Percentiles rank a stretch among this genome's conserved stretches.
Evolutionary conservation across 805 yeast species (phyloP).

Genomic region (Nematodospora valgi): DNA sequence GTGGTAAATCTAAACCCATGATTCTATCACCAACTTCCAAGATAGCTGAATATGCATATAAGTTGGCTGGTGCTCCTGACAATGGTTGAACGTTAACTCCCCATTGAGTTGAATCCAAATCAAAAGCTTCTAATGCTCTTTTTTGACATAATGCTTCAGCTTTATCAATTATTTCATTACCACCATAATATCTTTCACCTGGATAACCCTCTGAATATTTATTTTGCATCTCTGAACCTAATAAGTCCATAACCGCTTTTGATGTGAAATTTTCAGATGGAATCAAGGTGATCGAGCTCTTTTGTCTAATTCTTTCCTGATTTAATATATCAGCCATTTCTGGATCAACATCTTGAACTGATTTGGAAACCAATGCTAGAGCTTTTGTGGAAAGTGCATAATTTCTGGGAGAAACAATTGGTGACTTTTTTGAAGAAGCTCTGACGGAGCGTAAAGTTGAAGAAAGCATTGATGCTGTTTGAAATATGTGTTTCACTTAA

Average conservation of each 20-base stretch:
- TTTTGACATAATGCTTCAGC: slow-evolving; percentile 90
- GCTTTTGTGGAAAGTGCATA: slow-evolving; percentile 66
- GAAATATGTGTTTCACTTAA: slow-evolving; percentile 7
- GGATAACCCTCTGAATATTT: slow-evolving; percentile 99
- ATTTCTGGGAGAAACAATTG: slow-evolving; percentile 15
- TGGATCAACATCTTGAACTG: slow-evolving; percentile 69
- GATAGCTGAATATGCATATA: slow-evolving; percentile 93
- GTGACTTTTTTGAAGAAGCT: slow-evolving; percentile 13
- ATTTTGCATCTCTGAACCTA: slow-evolving; percentile 97
- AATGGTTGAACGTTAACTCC: slow-evolving; percentile 97
- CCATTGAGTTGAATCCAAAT: slow-evolving; percentile 79
- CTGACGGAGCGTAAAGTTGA: slow-evolving; percentile 25
- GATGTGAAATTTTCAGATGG: slow-evolving; percentile 98
- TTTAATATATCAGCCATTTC: slow-evolving; percentile 69
- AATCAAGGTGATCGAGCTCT: slow-evolving; percentile 87
- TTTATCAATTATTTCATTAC: slow-evolving; percentile 94
- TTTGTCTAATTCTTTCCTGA: slow-evolving; percentile 88
- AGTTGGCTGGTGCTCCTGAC: slow-evolving; percentile 97
- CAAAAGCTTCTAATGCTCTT: slow-evolving; percentile 90
- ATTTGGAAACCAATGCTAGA: slow-evolving; percentile 52
- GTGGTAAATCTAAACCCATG: slow-evolving; percentile 98
- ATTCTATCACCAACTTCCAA: slow-evolving; percentile 94
- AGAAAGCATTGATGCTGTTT: slow-evolving; percentile 27
- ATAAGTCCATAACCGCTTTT: slow-evolving; percentile 90
- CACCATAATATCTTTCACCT: slow-evolving; percentile 98